Evolutionary conservation across 176 grass and related monocot species (phyloP).

Genomic region (Raddia guianensis): DNA sequence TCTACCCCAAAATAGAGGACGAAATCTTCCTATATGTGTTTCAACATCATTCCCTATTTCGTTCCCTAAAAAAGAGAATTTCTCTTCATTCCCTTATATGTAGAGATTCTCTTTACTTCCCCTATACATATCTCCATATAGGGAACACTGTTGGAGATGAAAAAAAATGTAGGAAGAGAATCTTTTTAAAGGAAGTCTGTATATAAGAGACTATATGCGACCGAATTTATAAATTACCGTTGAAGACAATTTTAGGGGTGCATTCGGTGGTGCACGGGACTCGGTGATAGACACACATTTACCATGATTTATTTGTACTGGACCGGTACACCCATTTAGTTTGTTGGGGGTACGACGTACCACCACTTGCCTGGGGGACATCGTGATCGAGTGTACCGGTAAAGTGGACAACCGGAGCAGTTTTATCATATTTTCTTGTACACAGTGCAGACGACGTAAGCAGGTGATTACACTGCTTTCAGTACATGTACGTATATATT

Average conservation of each 20-base stretch:
- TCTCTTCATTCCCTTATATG: no score
- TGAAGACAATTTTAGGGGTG: neutral
- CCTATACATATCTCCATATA: no score
- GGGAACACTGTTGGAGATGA: no score
- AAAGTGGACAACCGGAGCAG: neutral
- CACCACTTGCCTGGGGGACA: slow-evolving; percentile 4
- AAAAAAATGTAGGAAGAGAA: no score
- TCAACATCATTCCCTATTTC: no score
- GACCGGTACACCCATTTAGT: neutral
- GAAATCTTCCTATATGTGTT: no score
- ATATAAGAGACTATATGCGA: no score
- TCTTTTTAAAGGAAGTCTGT: no score
- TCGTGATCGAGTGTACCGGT: neutral
- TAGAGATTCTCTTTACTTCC: no score
- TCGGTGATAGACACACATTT: neutral
- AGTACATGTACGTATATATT: neutral
- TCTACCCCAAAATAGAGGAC: no score
- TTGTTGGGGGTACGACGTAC: neutral
- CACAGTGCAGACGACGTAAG: neutral
- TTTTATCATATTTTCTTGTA: slow-evolving; percentile 38
- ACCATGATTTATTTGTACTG: neutral
- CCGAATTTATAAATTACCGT: neutral
- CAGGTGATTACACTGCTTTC: neutral
- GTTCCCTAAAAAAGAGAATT: no score
- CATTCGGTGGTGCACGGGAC: neutral